These are phyloP conservation scores for Euphrasia confusa DNA, from an alignment of 257 asterid genomes.

Conservation along the genomic window DNA sequence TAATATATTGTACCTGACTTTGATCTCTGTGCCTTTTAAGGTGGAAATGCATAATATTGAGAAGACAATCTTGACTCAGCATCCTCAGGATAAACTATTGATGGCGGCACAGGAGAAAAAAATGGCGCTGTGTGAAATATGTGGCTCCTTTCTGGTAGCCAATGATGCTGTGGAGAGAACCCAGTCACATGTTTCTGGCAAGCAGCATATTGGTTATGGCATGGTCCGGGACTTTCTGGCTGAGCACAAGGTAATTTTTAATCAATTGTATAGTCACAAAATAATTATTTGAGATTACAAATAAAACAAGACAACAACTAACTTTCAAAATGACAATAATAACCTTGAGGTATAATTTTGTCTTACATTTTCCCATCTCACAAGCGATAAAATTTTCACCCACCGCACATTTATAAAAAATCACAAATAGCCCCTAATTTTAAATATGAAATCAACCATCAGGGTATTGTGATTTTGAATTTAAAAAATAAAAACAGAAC, in stretches of 20 bases:
- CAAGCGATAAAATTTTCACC: no score
- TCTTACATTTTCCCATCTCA: no score
- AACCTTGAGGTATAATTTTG: no score
- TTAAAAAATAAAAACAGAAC: no score
- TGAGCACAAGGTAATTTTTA: conserved; percentile 46
- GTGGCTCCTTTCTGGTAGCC: conserved; percentile 96
- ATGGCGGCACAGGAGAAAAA: conserved; percentile 93
- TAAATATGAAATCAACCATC: no score
- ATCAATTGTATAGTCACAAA: background rate
- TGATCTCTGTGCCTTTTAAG: conserved; percentile 34
- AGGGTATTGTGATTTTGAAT: no score
- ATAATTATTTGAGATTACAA: background rate
- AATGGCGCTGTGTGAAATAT: conserved; percentile 95
- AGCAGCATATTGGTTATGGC: conserved; percentile 94
- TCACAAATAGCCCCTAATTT: no score
- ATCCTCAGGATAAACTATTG: conserved; percentile 62
- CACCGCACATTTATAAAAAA: no score
- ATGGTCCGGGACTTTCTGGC: conserved; percentile 83
- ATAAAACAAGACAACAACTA: background rate
- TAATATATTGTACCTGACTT: conserved; percentile 10
- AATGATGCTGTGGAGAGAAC: conserved; percentile 98
- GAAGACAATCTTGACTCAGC: conserved; percentile 74
- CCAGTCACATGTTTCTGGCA: conserved; percentile 95
- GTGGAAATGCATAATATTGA: conserved; percentile 83
- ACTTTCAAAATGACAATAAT: background rate